Evolutionary conservation across 768 basidiomycete species (phyloP).

Genomic region (Jaapia argillacea): DNA sequence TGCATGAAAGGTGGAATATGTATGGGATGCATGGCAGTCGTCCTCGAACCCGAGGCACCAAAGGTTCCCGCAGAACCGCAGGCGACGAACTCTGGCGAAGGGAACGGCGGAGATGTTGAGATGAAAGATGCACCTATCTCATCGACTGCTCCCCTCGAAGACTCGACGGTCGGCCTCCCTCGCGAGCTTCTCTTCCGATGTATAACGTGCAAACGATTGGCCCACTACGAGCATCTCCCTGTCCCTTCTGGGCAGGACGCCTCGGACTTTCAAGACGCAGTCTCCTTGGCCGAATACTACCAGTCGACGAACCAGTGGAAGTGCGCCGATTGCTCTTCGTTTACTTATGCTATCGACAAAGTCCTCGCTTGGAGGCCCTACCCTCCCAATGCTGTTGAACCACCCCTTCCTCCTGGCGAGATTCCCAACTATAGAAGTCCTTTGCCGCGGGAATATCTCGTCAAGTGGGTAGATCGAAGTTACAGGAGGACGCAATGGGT

Average conservation of each 20-base stretch:
- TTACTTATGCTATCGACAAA: constrained; percentile 60
- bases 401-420: constrained; percentile 26
- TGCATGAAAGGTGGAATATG: constrained; percentile 75
- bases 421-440: constrained; percentile 41
- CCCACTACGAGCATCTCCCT: constrained; percentile 73
- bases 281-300: constrained; percentile 51
- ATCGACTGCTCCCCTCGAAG: constrained; percentile 8
- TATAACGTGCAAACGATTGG: constrained; percentile 68
- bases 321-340: constrained; percentile 75
- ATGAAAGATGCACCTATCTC: constrained; percentile 23
- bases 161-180: constrained; percentile 10
- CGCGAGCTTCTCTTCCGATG: constrained; percentile 70
- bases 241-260: constrained; percentile 27
- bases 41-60: constrained; percentile 32
- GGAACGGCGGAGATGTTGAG: constrained; percentile 18
- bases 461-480: constrained; percentile 80
- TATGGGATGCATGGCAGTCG: constrained; percentile 60
- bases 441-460: constrained; percentile 85
- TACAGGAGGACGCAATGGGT: constrained; percentile 84
- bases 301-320: constrained; percentile 47
- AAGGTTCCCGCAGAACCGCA: background rate
- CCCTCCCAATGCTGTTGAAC: constrained; percentile 54
- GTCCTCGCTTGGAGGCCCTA: constrained; percentile 90
- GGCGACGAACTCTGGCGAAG: background rate
- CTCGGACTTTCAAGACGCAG: constrained; percentile 18